Evolutionary conservation across 225 moss, liverwort and hornwort genomes (phyloP).

Genomic region (Ulota crispa): DNA sequence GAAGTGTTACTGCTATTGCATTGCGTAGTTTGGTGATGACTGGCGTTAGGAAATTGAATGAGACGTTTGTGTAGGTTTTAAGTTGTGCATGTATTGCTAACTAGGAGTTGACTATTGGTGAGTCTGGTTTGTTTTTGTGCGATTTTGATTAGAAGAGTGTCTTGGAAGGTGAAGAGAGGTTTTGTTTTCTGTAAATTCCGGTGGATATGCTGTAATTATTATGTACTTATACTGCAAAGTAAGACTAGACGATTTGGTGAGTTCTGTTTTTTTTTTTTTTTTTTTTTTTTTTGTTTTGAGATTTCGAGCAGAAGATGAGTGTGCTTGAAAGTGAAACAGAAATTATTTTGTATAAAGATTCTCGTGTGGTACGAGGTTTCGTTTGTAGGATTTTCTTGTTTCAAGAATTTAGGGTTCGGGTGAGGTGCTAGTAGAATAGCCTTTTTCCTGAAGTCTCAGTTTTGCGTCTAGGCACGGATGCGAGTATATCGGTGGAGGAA

Average conservation of each 20-base stretch:
- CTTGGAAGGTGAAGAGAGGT: not conserved
- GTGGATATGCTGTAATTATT: not conserved
- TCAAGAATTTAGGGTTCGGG: conserved; percentile 29
- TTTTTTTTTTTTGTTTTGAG: not conserved
- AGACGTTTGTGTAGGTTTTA: not conserved
- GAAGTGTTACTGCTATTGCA: not conserved
- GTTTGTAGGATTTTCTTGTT: not conserved
- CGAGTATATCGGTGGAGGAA: not conserved
- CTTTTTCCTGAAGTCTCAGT: not conserved
- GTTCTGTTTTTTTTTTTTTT: not conserved
- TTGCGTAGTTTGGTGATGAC: not conserved
- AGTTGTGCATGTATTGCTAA: not conserved
- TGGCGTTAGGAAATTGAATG: not conserved
- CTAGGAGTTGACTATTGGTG: not conserved
- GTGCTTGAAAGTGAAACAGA: not conserved
- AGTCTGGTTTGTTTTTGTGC: not conserved
- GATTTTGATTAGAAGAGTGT: not conserved
- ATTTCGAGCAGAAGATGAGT: not conserved
- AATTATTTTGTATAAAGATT: not conserved
- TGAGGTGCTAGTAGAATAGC: not conserved
- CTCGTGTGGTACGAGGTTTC: not conserved
- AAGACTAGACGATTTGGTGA: not conserved
- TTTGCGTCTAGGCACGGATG: not conserved
- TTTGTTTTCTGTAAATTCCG: not conserved
- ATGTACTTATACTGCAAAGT: not conserved